phyloP scores from a whole-genome alignment of 2,329 filamentous ascomycete genomes.

The Onygenales sp. region DNA sequence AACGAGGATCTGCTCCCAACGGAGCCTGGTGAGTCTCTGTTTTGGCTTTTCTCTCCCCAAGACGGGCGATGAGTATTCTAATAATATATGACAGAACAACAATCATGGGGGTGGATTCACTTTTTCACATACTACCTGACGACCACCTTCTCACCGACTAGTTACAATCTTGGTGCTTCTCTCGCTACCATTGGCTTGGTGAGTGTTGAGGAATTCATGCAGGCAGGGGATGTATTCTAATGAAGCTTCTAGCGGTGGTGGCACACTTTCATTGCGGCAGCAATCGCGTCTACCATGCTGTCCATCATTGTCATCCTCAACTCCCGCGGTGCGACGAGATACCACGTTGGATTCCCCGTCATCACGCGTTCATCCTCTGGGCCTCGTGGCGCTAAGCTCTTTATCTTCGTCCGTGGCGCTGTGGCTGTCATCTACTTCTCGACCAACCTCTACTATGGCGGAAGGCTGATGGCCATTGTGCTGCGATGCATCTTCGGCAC shows the following conservation, averaged over 20 bases:
- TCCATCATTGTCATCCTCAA: conserved; percentile 6
- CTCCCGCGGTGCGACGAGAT: conserved; percentile 17
- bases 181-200: neutral
- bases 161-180: conserved; percentile 6
- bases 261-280: neutral
- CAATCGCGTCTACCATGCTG: neutral
- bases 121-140: neutral
- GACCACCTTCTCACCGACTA: conserved; percentile 4
- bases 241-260: neutral
- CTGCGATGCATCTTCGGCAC: conserved; percentile 23
- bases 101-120: neutral
- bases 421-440: neutral
- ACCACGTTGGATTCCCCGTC: conserved; percentile 30
- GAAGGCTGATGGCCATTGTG: conserved; percentile 26
- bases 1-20: neutral
- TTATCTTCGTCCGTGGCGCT: conserved; percentile 25
- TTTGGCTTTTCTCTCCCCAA: neutral
- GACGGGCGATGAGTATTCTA: neutral
- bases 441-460: conserved; percentile 26
- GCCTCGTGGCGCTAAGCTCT: conserved; percentile 25
- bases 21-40: neutral
- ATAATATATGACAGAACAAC: neutral
- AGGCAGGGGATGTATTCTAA: neutral
- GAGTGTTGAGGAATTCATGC: neutral
- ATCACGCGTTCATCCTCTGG: conserved; percentile 20